Conservation (phyloP, 2,329 filamentous ascomycete genomes). For the Gyromitra esculenta region DNA sequence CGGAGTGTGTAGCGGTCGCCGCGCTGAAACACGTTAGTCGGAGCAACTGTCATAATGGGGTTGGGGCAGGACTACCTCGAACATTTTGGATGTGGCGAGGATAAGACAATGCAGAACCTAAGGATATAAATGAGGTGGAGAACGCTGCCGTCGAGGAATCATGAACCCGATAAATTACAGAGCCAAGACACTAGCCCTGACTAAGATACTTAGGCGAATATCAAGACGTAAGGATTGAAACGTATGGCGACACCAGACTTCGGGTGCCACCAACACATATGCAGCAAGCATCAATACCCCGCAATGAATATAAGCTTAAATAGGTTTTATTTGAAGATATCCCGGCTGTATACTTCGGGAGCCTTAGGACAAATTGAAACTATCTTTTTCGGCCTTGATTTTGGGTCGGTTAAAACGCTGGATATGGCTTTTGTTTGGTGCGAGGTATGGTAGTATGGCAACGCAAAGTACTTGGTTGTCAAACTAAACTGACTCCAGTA, state of each 20-base stretch:
- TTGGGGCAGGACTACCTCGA: neutral
- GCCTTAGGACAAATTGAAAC: neutral
- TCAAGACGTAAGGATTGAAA: neutral
- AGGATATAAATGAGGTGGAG: neutral
- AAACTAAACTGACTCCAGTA: neutral
- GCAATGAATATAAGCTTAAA: neutral
- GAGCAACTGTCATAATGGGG: neutral
- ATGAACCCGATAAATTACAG: neutral
- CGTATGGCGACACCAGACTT: neutral
- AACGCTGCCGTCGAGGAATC: neutral
- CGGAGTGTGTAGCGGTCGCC: conserved; percentile 76
- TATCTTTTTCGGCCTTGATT: neutral
- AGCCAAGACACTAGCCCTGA: neutral
- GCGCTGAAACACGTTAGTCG: neutral
- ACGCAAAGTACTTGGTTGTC: neutral
- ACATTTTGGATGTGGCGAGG: neutral
- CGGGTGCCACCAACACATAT: neutral
- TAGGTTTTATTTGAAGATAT: neutral
- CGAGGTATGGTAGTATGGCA: no score
- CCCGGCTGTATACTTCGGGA: neutral
- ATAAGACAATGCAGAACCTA: neutral
- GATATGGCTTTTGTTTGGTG: no score
- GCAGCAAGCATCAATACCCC: neutral
- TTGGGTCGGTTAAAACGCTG: neutral
- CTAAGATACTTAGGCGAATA: neutral